Base-by-base conservation (phyloP, 345 rosid genomes). In the Punica granatum region DNA sequence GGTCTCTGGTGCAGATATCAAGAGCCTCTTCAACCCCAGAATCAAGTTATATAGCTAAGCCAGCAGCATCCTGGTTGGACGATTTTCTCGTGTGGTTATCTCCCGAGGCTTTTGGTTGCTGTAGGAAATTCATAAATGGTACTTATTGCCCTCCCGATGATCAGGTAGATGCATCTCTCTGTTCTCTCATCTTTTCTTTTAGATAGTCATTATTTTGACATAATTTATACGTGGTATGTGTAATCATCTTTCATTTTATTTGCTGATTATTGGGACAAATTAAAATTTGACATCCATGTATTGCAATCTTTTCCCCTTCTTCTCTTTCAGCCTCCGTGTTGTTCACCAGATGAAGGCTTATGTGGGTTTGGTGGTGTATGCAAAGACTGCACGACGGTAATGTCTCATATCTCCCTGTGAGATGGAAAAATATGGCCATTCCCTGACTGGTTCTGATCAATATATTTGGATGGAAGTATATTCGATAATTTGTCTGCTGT, bases 21-120 rank as follows among this genome's bases (percentile, higher is more conserved):
- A 83, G 84, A 75, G 96, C 88, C 69, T 90, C 98, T 23, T 80
- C 72, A 48, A 71, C 72, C 66, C 90, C 98, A 19, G 88, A 87
- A 75, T 78, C 84, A 69, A 93, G 91, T 83, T 85, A 89, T 78
- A 93, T 93, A 73, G 98, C 98, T 36, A 92, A 88, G 76, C 98
- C 98, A 69, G 98, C 98, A 51, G 98, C 98, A 67, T 92, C 98
- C 39, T 92, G 98, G 98, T 92, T 91, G 53, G 96, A 91, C 78
- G 97, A 91, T 74, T 87, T 91, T 82, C 89, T 91, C 68, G 96
- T 89, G 70, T 91, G 97, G 97, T 67, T 87, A 75, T 89, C 96
- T 60, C 97, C 97, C 31, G 96, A 91, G 74, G 97, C 97, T 76
- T 91, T 89, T 75, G 97, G 97, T 70, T 91, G 97, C 75, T 91